Base-by-base conservation (phyloP, 208 protist genomes). In the Lotmaria passim region DNA sequence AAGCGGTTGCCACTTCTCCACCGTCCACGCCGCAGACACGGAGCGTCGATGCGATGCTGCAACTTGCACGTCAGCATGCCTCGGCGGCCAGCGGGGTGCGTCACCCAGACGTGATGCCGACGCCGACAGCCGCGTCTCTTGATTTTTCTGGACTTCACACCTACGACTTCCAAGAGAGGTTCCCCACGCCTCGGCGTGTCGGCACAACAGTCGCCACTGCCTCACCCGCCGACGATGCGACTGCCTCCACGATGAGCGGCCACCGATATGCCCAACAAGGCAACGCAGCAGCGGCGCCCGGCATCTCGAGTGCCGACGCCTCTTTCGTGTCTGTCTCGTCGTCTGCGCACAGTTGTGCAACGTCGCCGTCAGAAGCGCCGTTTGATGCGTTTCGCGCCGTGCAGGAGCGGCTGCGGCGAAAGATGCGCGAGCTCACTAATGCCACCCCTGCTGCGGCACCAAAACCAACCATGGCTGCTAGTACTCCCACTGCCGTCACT, bases 331-430 rank as follows among this genome's bases (percentile, higher is more conserved):
- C 60, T 7, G 46, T 46, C 0, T 56, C 60, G 21, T 66, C 60
- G 10, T 46, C 33, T 14, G 34, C 34, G 0, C 44, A 15, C 60
- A 56, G 47, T n/a, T n/a, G n/a, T 46, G 6, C 60, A 2, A 21
- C 44, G 23, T 3, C 23, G n/a, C 26, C 43, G 31, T 38, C 58
- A 6, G 62, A 55, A 19, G 21, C 30, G 7, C 50, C 50, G 1
- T 89, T 92, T 70, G 87, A 92, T 58, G 79, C 83, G 0, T 85
- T 89, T 36, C 62, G 77, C 21, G 82, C 69, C 0, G 72, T 93
- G 23, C 84, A 90, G 59, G 69, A 77, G 36, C 79, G 83, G 10
- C 44, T 90, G 52, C 79, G 80, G 1, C 63, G 85, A 31, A 93
- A 93, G 57, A 73, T 93, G 62, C 60, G 56, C 39, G 38, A 63